phyloP scores from a whole-genome alignment of 768 basidiomycete species.

The Galerina sulciceps region DNA sequence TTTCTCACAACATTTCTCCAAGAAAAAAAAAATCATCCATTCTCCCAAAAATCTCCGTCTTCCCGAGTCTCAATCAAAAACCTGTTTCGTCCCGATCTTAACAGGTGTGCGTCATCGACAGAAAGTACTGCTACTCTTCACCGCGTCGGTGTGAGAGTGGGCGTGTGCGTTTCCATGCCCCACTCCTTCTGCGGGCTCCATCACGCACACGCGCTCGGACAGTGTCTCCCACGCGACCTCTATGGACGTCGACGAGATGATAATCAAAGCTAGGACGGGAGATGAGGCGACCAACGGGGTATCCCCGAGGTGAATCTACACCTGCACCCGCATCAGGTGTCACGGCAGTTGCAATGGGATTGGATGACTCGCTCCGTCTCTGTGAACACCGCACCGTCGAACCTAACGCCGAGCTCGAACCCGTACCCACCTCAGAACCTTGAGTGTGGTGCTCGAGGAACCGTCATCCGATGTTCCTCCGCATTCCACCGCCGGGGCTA shows the following conservation, averaged over 20 bases:
- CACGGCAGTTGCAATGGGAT: no score
- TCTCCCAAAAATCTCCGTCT: no score
- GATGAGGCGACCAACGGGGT: slow-evolving; percentile 21
- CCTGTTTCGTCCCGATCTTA: neutral
- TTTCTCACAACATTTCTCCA: neutral
- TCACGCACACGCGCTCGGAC: slow-evolving; percentile 24
- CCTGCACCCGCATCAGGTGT: slow-evolving; percentile 10
- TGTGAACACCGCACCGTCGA: no score
- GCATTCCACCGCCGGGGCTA: no score
- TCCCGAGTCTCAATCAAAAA: neutral
- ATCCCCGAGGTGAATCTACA: slow-evolving; percentile 4
- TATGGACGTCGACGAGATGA: slow-evolving; percentile 49
- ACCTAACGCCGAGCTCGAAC: no score
- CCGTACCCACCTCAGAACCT: no score
- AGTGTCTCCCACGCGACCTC: slow-evolving; percentile 40
- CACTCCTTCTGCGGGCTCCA: neutral
- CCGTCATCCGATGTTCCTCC: no score
- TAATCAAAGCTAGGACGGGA: slow-evolving; percentile 40
- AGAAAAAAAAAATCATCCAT: no score
- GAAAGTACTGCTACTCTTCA: slow-evolving; percentile 18
- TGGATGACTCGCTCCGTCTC: no score
- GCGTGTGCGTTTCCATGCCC: no score
- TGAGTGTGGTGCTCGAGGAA: no score
- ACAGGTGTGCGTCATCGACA: slow-evolving; percentile 19
- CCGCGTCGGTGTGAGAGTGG: no score